Base-by-base conservation (phyloP, 106 monocot species). In the Posidonia australis region DNA sequence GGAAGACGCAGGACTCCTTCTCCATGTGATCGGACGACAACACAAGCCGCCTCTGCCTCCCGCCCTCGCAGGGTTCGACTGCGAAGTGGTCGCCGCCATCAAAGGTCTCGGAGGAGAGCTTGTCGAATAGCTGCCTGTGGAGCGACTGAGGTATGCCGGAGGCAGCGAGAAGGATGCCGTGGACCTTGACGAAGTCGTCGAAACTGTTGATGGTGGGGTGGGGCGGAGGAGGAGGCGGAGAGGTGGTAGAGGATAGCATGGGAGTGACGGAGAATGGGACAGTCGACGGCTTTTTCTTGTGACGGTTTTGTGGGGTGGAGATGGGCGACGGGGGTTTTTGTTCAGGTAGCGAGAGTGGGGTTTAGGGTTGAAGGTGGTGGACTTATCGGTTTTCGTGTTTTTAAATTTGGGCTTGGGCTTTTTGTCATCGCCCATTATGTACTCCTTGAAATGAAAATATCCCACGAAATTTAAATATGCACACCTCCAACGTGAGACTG, bases 1-100 rank as follows among this genome's bases (percentile, higher is more conserved):
- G 80, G 76, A 98, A 98, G 30, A 98, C 31, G 41, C 76, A 76
- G 11, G 87, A 84, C 29, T 90, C 90, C 77, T 76, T 82, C 22
- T 41, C 66, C 30, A 98, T 67, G 25, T 51, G 51, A 1, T 74
- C 75, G 0, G 90, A 61, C 10, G 82, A 63, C 20, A 90, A 74
- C 4, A 90, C 66, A 46, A 98, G 96, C 52, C 94, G 81, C 21
- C 90, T 70, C 80, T 82, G 80, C 18, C 71, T 66, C 10, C 96
- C 96, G 2, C 73, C 84, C 9, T 87, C 87, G 66, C 84, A 87
- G 25, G 82, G 72, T 71, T 98, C 87, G 69, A 98, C 30, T 64
- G 90, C 36, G 87, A 98, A 98, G 80, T 69, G 75, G 51, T 70
- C 70, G 19, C 96, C 87, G 51, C 80, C 80, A 67, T 98, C 96